Evolutionary conservation across 2,329 filamentous ascomycete species (phyloP), one percentile per base, ranked within the genome.

Genomic region (Gliomastix tumulicola): DNA sequence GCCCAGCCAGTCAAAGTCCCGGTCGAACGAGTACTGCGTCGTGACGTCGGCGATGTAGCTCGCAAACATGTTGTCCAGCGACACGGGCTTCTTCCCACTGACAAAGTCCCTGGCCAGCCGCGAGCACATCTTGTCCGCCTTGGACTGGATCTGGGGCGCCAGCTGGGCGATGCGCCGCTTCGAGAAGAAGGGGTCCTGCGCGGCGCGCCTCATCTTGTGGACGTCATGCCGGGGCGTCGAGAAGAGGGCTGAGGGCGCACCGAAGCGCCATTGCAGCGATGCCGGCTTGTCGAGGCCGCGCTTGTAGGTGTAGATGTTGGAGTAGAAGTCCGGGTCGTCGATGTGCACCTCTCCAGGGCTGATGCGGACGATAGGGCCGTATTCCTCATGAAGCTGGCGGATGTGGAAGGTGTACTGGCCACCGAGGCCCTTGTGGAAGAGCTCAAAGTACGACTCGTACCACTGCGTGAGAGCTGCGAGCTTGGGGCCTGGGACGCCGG

Each of bases 261-360:
- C 15, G 15, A 28, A 15, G 25, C 25, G 25, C 12, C 15, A 12
- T 15, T 12, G 15, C 5, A 28, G 15, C 12, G 13, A 28, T 35
- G 27, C 17, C 37, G 22, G 13, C 15, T 36, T 30, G 30, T 30
- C 35, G 40, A 32, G 32, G 30, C 20, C 23, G 21, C 30, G 30
- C 17, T 28, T 32, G n/a, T 19, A 35, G 22, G 30, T 34, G 32
- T 50, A 53, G 23, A 53, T 41, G 15, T 22, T 34, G 28, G 55
- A 44, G 28, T 49, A 55, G 30, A 46, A 51, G 13, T 41, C 41
- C 1, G 50, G 45, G 27, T 57, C 50, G n/a, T 46, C 34, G 22
- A 57, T 46, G 36, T 51, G 48, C 2, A 58, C 38, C 35, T 55
- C 47, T 31, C 44, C 30, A 5, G 38, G 34, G 16, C 21, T 40